A percentile compares a stretch with the other conserved stretches of the same genome.
These are phyloP conservation scores for Thielaviopsis cerberus DNA, from an alignment of 2,329 filamentous ascomycete species.

Conservation along the genomic window DNA sequence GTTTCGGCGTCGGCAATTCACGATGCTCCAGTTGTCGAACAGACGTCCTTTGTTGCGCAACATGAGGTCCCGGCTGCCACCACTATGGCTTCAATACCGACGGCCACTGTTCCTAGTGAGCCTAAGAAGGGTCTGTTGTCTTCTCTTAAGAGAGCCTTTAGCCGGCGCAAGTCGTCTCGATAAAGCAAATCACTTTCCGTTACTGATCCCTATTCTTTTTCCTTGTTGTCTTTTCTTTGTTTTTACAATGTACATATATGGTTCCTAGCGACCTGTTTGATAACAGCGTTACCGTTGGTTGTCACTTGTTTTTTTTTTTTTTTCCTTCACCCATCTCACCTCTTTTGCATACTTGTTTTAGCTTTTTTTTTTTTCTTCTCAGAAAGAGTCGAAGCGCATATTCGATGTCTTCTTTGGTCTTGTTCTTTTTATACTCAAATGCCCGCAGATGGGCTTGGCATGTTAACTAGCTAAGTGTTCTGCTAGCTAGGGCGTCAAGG, in stretches of 20 bases:
- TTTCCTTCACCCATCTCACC: not conserved
- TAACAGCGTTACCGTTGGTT: not conserved
- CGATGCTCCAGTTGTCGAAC: not conserved
- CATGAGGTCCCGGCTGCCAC: not conserved
- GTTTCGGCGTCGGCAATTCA: not conserved
- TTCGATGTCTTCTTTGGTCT: not conserved
- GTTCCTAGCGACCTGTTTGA: not conserved
- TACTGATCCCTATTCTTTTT: not conserved
- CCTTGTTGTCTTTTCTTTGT: not conserved
- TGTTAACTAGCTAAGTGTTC: not conserved
- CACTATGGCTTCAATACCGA: not conserved
- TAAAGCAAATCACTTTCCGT: not conserved
- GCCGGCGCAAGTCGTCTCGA: slow-evolving; percentile 2
- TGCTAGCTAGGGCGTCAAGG: not conserved
- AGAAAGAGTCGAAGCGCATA: not conserved
- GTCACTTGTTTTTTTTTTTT: too few relatives aligned
- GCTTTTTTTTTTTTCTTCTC: not conserved
- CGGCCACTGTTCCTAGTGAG: not conserved
- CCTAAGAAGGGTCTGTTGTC: slow-evolving; percentile 11
- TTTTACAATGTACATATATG: slow-evolving; percentile 1
- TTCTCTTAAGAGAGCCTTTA: slow-evolving; percentile 11
- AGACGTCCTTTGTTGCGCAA: not conserved
- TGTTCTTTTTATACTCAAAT: not conserved
- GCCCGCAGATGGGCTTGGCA: slow-evolving; percentile 2
- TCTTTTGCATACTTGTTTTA: not conserved